These are phyloP conservation scores for Cenchrus purpureus DNA, from an alignment of 176 grass and related monocot species.

Conservation along the genomic window DNA sequence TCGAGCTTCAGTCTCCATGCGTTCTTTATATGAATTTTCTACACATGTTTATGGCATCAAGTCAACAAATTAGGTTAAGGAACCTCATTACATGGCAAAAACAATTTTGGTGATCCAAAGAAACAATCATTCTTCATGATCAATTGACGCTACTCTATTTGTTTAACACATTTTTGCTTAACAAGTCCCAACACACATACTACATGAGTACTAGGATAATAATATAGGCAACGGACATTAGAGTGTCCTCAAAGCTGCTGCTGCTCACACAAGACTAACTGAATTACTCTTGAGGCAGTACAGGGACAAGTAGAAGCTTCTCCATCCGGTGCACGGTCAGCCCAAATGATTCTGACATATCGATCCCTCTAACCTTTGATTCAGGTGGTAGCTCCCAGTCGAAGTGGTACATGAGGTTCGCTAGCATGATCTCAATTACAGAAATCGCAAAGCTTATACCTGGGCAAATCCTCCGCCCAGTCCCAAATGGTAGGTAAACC, in stretches of 20 bases:
- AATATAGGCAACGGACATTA: background rate
- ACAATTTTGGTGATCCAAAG: no score
- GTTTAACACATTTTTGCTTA: background rate
- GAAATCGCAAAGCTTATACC: background rate
- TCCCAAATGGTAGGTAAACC: conserved; percentile 11
- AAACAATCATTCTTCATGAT: background rate
- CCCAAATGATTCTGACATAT: background rate
- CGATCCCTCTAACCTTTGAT: background rate
- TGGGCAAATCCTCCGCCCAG: background rate
- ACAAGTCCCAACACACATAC: background rate
- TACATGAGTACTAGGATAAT: background rate
- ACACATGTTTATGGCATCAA: no score
- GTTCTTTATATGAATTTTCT: no score
- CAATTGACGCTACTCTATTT: background rate
- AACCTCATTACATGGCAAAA: no score
- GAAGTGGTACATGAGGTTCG: background rate
- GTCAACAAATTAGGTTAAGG: no score
- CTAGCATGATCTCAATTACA: background rate
- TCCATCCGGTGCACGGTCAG: background rate
- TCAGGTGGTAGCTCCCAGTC: background rate
- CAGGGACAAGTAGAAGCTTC: background rate
- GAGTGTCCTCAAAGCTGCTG: background rate
- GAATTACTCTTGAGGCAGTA: background rate
- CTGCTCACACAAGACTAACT: background rate
- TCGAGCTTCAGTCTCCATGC: no score